Base-by-base conservation (phyloP, 345 rosid genomes). In the Trapa incisa region DNA sequence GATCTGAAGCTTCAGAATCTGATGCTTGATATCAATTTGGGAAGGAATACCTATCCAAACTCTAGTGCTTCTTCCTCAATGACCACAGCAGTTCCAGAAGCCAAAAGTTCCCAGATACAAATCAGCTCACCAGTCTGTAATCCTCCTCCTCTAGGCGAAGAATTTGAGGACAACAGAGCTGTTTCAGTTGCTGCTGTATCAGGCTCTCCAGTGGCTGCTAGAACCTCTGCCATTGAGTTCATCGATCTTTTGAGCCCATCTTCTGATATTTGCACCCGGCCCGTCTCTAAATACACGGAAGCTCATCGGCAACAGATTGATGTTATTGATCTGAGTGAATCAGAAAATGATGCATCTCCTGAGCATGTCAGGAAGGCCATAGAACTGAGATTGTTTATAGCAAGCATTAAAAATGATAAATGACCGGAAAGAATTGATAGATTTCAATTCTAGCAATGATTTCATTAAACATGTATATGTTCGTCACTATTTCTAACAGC, bases 241-340 rank as follows among this genome's bases (percentile, higher is more conserved):
- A 83, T 90, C 39, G 88, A 91, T 74, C 97, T 93, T 63, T 75
- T 73, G 68, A 90, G 92, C 80, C 98, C 98, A 42, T 77, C 85
- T 22, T 88, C 89, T 11, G 70, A 70, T 17, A 38, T 61, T 57
- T 65, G 63, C 61, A 58, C 68, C 50, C 76, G 61, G 1, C 8
- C 64, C 7, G 72, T 15, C 33, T 60, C 64, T 47, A 81, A 74
- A 76, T 75, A 61, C 57, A 70, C 67, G 62, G 77, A 72, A 48
- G 70, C 61, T 56, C 76, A 68, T 57, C 48, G 29, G 37, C 61
- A 73, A 60, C 76, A 65, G 37, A 69, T 72, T 42, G 71, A 70
- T 58, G 76, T 85, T 69, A 78, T 93, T 32, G 79, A 86, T 73
- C 80, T 88, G 79, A 87, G 87, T 67, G 97, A 87, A 66, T 90